Evolutionary conservation across 306 rosid genomes (phyloP).

Genomic region (Ormosia emarginata): DNA sequence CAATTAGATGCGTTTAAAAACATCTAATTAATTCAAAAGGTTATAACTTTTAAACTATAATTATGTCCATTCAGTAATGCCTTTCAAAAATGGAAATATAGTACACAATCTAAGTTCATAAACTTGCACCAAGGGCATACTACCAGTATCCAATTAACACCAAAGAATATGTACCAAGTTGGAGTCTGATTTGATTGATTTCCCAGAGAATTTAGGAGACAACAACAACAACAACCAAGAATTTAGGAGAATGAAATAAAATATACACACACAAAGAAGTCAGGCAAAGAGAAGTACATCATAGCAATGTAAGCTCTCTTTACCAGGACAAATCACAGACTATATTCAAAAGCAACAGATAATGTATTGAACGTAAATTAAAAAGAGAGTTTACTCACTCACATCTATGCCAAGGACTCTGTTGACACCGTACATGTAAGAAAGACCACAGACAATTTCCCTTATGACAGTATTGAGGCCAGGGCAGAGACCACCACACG

Average conservation of each 20-base stretch:
- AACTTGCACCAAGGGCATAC: neutral
- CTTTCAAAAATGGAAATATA: neutral
- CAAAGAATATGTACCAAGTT: neutral
- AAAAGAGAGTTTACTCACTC: slow-evolving; percentile 40
- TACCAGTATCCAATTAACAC: neutral
- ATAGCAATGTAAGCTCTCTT: neutral
- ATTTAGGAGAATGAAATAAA: neutral
- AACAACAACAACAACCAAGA: too few species aligned
- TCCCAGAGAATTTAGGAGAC: neutral
- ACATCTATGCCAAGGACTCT: slow-evolving; percentile 82
- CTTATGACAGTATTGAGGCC: slow-evolving; percentile 97
- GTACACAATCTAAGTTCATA: neutral
- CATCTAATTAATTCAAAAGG: neutral
- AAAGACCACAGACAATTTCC: slow-evolving; percentile 89
- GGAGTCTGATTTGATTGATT: neutral
- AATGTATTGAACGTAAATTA: neutral
- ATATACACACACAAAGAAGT: neutral
- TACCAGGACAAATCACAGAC: neutral
- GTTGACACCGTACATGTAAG: slow-evolving; percentile 90
- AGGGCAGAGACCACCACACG: slow-evolving; percentile 98
- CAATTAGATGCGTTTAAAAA: neutral
- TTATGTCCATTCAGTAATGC: neutral
- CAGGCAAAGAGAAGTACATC: neutral
- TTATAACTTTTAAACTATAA: neutral
- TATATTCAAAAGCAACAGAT: slow-evolving; percentile 1